Evolutionary conservation across 805 yeast genomes (phyloP).

Genomic region (Pichia gijzeniarum): DNA sequence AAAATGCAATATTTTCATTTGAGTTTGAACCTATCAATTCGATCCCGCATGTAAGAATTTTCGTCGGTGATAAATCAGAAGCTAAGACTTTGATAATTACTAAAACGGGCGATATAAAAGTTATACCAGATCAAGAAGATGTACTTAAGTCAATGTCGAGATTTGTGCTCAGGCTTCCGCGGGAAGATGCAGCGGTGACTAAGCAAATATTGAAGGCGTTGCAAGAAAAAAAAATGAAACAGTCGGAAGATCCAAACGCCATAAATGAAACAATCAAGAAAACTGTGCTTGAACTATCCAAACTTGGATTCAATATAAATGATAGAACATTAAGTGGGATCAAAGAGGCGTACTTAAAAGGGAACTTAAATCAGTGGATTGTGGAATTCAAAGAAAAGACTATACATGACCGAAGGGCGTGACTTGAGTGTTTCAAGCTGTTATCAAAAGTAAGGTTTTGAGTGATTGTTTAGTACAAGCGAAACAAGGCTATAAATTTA

Average conservation of each 20-base stretch:
- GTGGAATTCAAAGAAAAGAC: slow-evolving; percentile 25
- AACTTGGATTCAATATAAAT: slow-evolving; percentile 20
- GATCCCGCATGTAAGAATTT: slow-evolving; percentile 6
- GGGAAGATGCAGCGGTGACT: slow-evolving; percentile 19
- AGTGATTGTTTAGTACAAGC: too few species aligned
- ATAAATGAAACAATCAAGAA: slow-evolving; percentile 10
- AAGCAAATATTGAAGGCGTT: slow-evolving; percentile 9
- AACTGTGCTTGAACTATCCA: slow-evolving; percentile 21
- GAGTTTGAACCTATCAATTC: slow-evolving; percentile 4
- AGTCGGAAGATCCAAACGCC: too few species aligned
- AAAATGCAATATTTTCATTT: slow-evolving; percentile 24
- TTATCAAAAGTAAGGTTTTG: too few species aligned
- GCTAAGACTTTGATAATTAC: slow-evolving; percentile 19
- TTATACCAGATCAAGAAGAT: slow-evolving; percentile 27
- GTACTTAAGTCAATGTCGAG: slow-evolving; percentile 20
- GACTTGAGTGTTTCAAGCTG: background rate
- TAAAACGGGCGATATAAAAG: slow-evolving; percentile 16
- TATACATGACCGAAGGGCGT: slow-evolving; percentile 23
- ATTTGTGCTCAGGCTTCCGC: slow-evolving; percentile 24
- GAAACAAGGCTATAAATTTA: too few species aligned
- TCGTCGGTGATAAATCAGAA: slow-evolving; percentile 16
- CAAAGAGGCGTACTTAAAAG: slow-evolving; percentile 20
- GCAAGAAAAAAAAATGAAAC: slow-evolving; percentile 13
- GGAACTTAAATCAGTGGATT: slow-evolving; percentile 25
- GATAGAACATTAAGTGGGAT: slow-evolving; percentile 18